Percentiles rank a stretch among this genome's conserved stretches.
These are phyloP conservation scores for Linnemannia exigua DNA, from an alignment of 192 early-diverging fungal genomes.

Conservation along the genomic window DNA sequence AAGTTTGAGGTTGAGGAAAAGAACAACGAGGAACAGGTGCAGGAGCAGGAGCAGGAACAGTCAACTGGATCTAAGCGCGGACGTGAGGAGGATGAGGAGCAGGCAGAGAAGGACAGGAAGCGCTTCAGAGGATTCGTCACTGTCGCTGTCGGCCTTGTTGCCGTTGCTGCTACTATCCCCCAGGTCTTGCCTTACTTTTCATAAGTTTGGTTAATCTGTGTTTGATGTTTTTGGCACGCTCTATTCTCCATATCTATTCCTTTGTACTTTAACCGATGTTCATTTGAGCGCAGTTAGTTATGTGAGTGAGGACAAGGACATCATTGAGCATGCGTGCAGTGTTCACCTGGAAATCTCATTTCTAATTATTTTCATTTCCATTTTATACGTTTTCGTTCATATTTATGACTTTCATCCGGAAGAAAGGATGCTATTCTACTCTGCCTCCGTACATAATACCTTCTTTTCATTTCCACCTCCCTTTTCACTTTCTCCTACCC, in stretches of 20 bases:
- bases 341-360: not conserved
- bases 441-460: not conserved
- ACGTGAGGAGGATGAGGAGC: conserved; percentile 32
- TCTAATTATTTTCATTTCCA: not conserved
- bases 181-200: conserved; percentile 44
- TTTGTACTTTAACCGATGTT: not conserved
- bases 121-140: conserved; percentile 32
- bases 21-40: not conserved
- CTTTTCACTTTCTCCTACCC: not conserved
- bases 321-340: not conserved
- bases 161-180: conserved; percentile 19
- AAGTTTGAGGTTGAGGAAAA: not conserved
- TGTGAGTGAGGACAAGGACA: not conserved
- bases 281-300: too few species aligned
- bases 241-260: not conserved
- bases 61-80: conserved; percentile 20
- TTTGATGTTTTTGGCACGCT: not conserved
- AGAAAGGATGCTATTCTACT: not conserved
- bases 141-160: conserved; percentile 34
- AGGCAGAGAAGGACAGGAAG: conserved; percentile 24
- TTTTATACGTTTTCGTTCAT: not conserved
- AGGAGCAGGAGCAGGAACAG: not conserved
- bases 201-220: not conserved
- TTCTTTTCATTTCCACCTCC: not conserved
- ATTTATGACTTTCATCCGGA: not conserved